Evolutionary conservation across 2,329 filamentous ascomycete genomes (phyloP).

Genomic region (Colletotrichum chlorophyti): DNA sequence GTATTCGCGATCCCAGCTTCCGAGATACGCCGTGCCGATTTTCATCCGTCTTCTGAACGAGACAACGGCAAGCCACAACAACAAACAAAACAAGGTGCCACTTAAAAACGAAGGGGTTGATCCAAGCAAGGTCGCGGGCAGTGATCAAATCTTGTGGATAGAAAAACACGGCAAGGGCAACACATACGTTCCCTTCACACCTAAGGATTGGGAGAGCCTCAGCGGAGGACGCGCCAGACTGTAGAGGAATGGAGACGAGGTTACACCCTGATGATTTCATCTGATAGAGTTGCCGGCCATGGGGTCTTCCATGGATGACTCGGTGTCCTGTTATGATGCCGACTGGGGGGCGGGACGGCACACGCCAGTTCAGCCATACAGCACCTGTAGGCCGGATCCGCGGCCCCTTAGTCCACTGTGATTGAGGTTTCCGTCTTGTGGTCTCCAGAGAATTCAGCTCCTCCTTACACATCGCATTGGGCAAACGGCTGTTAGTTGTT

Average conservation of each 20-base stretch:
- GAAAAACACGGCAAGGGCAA: slow-evolving; percentile 55
- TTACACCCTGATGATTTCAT: neutral
- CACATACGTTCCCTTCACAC: slow-evolving; percentile 65
- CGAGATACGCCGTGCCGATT: slow-evolving; percentile 77
- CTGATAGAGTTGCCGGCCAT: too few species aligned
- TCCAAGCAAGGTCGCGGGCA: slow-evolving; percentile 29
- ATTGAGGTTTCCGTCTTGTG: too few species aligned
- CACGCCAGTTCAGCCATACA: too few species aligned
- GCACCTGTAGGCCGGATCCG: too few species aligned
- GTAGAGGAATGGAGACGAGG: neutral
- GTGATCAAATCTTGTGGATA: slow-evolving; percentile 59
- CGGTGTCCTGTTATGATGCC: too few species aligned
- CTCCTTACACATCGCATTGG: too few species aligned
- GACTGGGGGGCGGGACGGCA: too few species aligned
- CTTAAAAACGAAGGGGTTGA: slow-evolving; percentile 49
- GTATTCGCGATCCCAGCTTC: slow-evolving; percentile 65
- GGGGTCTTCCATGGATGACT: too few species aligned
- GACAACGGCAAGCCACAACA: slow-evolving; percentile 69
- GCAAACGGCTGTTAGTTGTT: too few species aligned
- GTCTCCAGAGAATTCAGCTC: too few species aligned
- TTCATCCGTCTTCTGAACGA: slow-evolving; percentile 70
- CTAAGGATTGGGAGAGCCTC: slow-evolving; percentile 59
- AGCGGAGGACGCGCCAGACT: slow-evolving; percentile 10
- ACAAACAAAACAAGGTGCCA: slow-evolving; percentile 80
- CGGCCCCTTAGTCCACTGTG: too few species aligned